These are phyloP conservation scores for Chlamydomonas reinhardtii DNA, from an alignment of 163 green algal genomes.

Conservation along the genomic window DNA sequence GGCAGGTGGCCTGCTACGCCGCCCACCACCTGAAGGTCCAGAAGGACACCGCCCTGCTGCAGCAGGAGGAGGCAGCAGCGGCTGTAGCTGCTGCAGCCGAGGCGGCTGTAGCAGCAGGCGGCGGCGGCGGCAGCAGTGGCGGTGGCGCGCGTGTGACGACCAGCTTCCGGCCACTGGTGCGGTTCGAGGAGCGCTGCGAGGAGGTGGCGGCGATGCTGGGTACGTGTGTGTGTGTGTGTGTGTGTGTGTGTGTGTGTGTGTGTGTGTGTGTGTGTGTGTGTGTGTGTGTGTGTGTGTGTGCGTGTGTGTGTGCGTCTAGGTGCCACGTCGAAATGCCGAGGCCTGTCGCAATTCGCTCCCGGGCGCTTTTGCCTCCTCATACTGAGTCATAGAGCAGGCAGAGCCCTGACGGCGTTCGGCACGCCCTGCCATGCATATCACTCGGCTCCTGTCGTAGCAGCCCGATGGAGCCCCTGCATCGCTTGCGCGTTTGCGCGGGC, in stretches of 20 bases:
- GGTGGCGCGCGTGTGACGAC: conserved; percentile 58
- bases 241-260: neutral
- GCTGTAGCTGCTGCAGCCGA: neutral
- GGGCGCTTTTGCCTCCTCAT: too few relatives aligned
- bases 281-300: too few relatives aligned
- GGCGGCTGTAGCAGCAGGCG: neutral
- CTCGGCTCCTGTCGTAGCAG: too few relatives aligned
- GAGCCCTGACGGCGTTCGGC: too few relatives aligned
- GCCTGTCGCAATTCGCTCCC: too few relatives aligned
- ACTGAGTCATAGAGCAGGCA: too few relatives aligned
- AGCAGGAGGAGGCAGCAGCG: neutral
- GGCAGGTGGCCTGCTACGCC: conserved; percentile 83
- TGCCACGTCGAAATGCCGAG: too few relatives aligned
- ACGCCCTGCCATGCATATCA: too few relatives aligned
- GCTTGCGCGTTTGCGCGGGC: too few relatives aligned
- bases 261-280: too few relatives aligned
- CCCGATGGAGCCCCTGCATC: too few relatives aligned
- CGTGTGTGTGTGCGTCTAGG: too few relatives aligned
- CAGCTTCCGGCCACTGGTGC: conserved; percentile 60
- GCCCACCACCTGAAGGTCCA: conserved; percentile 77
- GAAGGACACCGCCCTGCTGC: conserved; percentile 57
- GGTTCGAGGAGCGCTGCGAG: conserved; percentile 56
- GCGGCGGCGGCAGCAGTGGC: conserved; percentile 1
- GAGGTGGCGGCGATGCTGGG: conserved; percentile 86
- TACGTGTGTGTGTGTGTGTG: neutral